Evolutionary conservation across 306 rosid genomes (phyloP), one percentile per base, ranked within the genome.

Genomic region (Inga oerstediana): DNA sequence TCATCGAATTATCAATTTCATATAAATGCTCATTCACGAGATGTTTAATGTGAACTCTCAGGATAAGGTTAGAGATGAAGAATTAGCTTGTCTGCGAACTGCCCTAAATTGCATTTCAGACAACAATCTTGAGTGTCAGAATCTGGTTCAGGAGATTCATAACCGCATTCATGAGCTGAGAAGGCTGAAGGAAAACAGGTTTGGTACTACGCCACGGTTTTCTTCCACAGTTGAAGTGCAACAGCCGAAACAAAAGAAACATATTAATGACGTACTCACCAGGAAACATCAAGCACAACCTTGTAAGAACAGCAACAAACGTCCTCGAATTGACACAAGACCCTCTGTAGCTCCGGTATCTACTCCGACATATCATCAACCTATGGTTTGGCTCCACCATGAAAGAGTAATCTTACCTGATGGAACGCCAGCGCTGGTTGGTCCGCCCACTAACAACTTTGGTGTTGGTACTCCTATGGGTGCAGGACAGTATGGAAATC

Each of bases 81-180:
- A 90, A 77, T 75, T 89, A 54, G 84, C 54, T 62, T 85, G 74
- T 72, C 85, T 91, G 39, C 27, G 19, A 56, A 61, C 48, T 4
- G 88, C 83, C 44, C 65, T 86, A 30, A 39, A 69, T 72, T 91
- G 92, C 84, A 79, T 91, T 37, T 74, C 78, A 58, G 92, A 89
- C n/a, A 72, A 85, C 85, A 78, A 81, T 16, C 87, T 89, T 30
- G 74, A 80, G 72, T 74, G 86, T 51, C 77, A 75, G 67, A 76
- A 81, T 84, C 82, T 86, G 34, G 75, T 82, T 24, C 43, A 32
- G 5, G 81, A 48, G 77, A 85, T 91, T 75, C 64, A 77, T 22
- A 46, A 24, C 4, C 85, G 86, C 32, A 84, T 90, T 77, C 22
- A 10, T 32, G 44, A 15, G 56, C 82, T 90, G 30, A 83, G 81